Percentiles rank a stretch among this genome's conserved stretches.
phyloP scores from a whole-genome alignment of 2,329 filamentous ascomycete genomes.

The Aspergillus caelatus region DNA sequence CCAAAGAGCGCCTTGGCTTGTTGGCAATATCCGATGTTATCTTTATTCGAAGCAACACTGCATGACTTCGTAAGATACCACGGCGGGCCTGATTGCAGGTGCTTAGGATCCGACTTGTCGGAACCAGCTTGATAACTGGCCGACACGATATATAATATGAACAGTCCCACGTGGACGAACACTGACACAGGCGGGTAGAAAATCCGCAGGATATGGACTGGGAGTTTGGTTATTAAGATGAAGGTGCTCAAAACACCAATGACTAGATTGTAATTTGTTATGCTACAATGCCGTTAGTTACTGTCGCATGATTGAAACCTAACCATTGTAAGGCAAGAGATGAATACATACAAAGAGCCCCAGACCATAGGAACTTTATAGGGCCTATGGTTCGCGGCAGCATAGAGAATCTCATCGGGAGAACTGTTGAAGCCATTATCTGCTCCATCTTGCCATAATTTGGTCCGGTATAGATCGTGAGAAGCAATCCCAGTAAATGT shows the following conservation, averaged over 20 bases:
- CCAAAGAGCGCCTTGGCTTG: slow-evolving; percentile 64
- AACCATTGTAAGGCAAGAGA: neutral
- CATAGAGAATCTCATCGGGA: slow-evolving; percentile 59
- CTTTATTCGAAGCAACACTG: slow-evolving; percentile 50
- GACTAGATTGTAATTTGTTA: slow-evolving; percentile 64
- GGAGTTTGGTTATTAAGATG: slow-evolving; percentile 60
- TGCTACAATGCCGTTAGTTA: slow-evolving; percentile 43
- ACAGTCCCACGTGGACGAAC: slow-evolving; percentile 54
- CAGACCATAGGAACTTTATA: slow-evolving; percentile 60
- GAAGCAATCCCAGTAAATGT: slow-evolving; percentile 64
- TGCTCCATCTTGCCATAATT: slow-evolving; percentile 64
- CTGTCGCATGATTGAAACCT: neutral
- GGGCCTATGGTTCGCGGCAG: slow-evolving; percentile 60
- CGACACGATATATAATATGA: slow-evolving; percentile 58
- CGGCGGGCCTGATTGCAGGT: slow-evolving; percentile 58
- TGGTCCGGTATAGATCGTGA: slow-evolving; percentile 63
- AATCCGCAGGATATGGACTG: slow-evolving; percentile 59
- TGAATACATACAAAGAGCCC: slow-evolving; percentile 59
- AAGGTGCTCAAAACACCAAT: slow-evolving; percentile 64
- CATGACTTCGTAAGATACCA: slow-evolving; percentile 68
- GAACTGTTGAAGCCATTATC: slow-evolving; percentile 65
- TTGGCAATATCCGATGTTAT: slow-evolving; percentile 57
- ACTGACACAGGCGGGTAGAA: slow-evolving; percentile 60
- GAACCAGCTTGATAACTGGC: slow-evolving; percentile 59
- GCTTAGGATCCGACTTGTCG: slow-evolving; percentile 60